phyloP scores from a whole-genome alignment of 2,329 filamentous ascomycete genomes.

The Penicillium sumatraense region DNA sequence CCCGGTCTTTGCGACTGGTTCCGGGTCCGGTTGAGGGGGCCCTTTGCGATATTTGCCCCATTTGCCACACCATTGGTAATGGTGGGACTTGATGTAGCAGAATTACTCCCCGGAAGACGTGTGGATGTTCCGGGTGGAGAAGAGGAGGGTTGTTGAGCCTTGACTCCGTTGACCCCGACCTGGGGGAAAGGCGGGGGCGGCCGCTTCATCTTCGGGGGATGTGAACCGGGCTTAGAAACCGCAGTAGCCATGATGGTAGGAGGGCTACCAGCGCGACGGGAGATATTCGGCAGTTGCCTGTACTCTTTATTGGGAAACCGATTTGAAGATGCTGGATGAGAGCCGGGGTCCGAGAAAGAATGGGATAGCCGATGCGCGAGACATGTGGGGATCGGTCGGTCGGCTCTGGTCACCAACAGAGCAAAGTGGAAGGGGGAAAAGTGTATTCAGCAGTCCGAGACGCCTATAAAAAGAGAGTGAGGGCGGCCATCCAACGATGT shows the following conservation, averaged over 20 bases:
- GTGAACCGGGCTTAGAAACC: constrained; percentile 48
- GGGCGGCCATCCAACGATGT: constrained; percentile 32
- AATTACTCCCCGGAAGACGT: constrained; percentile 53
- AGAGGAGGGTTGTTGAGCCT: constrained; percentile 64
- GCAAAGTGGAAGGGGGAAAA: constrained; percentile 27
- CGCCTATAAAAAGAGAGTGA: constrained; percentile 25
- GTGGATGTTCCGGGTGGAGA: constrained; percentile 60
- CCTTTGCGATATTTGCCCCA: constrained; percentile 29
- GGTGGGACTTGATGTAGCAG: constrained; percentile 49
- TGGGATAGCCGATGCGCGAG: constrained; percentile 48
- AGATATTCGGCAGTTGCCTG: constrained; percentile 19
- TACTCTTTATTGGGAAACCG: constrained; percentile 32
- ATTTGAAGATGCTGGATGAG: constrained; percentile 32
- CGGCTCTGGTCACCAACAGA: constrained; percentile 35
- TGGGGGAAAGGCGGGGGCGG: constrained; percentile 69
- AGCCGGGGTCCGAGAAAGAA: constrained; percentile 41
- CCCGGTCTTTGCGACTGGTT: constrained; percentile 57
- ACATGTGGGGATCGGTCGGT: constrained; percentile 49
- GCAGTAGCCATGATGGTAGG: constrained; percentile 48
- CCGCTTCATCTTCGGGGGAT: constrained; percentile 68
- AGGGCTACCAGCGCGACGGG: constrained; percentile 24
- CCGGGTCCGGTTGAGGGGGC: constrained; percentile 57
- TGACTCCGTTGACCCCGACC: constrained; percentile 62
- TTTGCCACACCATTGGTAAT: constrained; percentile 40
- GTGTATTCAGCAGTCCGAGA: constrained; percentile 21